Evolutionary conservation across 371 early-diverging fungal species (phyloP), one percentile per base, ranked within the genome.

Genomic region (Parasitella parasitica): DNA sequence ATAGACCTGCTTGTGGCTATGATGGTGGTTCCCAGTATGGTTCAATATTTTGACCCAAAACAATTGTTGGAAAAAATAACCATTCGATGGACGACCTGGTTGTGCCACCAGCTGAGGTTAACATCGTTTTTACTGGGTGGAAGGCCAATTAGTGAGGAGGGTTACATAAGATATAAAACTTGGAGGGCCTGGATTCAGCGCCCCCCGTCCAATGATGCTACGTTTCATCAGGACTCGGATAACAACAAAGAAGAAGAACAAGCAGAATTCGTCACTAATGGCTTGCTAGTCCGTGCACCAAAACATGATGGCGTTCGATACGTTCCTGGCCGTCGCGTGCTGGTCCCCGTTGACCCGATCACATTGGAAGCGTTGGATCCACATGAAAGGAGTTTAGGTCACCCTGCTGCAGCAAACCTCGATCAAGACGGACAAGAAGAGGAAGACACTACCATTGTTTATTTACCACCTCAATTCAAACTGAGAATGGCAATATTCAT

Each of bases 101-200:
- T 85, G 0, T 85, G 93, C 13, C 73, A 74, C 5, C 51, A 53
- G 12, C 70, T 91, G 24, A 87, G 94, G 0, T 67, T 96, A 26
- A 81, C 89, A 5, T 84, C 88, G 18, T 94, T 91, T 62, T 74
- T 96, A 76, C 84, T 94, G 66, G 93, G 91, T 13, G 81, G 72
- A 30, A 78, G 86, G 24, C 69, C 72, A 35, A 61, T 71, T 0
- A 87, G 83, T 22, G 94, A 94, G 54, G 64, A 68, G 38, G 57
- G 68, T 36, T 13, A 35, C 12, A 28, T 57, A 5, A 18, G 48
- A n/a, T 53, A 58, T 35, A 54, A 59, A 27, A 59, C 54, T 9
- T 59, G 59, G 59, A 30, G 18, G 35, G 54, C 59, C 15, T 59
- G 65, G 59, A 38, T 59, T 30, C 59, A 49, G 7, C 59, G 49